These are phyloP conservation scores for Leucosporidium scottii DNA, from an alignment of 768 basidiomycete species.

Conservation along the genomic window DNA sequence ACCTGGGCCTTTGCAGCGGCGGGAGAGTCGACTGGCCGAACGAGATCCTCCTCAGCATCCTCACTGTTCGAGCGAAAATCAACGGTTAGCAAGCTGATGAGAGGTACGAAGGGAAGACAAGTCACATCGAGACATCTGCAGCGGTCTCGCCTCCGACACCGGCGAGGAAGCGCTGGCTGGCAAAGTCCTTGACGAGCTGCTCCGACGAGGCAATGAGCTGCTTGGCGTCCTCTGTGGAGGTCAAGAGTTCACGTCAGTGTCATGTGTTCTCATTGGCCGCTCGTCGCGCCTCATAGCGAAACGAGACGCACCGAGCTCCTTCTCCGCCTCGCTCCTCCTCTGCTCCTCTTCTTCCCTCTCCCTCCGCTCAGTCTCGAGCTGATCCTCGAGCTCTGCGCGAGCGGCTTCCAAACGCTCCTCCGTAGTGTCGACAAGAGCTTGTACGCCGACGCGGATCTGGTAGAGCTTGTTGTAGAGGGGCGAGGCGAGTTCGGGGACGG, in stretches of 20 bases:
- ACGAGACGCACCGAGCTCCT: background rate
- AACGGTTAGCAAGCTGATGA: too few relatives aligned
- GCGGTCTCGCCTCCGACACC: too few relatives aligned
- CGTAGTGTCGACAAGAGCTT: background rate
- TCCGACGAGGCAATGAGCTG: background rate
- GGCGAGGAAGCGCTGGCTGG: background rate
- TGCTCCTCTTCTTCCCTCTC: background rate
- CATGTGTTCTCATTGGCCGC: too few relatives aligned
- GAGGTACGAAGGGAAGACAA: too few relatives aligned
- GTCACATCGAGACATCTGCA: too few relatives aligned
- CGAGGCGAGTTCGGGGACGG: constrained; percentile 1
- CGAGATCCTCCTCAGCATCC: background rate
- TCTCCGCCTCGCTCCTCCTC: background rate
- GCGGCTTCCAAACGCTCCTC: background rate
- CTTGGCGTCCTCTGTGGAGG: background rate
- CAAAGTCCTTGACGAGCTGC: constrained; percentile 16
- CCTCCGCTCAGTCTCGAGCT: background rate
- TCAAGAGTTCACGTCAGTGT: background rate
- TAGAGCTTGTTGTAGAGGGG: constrained; percentile 19
- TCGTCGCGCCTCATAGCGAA: too few relatives aligned
- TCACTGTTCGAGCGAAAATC: background rate
- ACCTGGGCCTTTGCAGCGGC: background rate
- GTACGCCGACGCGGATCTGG: constrained; percentile 13
- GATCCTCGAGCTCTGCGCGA: constrained; percentile 9
- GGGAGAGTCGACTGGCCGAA: background rate